Conservation (phyloP, 2,329 filamentous ascomycete species). For the Penicillium sp. region DNA sequence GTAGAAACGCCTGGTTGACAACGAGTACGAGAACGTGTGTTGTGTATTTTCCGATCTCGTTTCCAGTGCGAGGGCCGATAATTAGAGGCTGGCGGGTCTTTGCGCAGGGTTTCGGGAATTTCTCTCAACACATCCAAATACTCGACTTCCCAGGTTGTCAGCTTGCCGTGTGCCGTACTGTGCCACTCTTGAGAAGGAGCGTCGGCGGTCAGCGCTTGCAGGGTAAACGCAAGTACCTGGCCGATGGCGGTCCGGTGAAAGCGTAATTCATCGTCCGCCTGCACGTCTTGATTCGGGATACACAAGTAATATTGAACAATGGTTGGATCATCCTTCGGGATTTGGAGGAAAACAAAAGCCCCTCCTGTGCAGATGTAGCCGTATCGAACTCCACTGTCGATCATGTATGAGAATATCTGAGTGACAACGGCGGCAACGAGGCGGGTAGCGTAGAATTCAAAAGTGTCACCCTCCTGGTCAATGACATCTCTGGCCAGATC, state of each 20-base stretch:
- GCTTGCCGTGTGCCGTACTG: slow-evolving; percentile 15
- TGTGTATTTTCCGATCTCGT: slow-evolving; percentile 16
- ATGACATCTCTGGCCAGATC: slow-evolving; percentile 27
- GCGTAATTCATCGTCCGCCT: slow-evolving; percentile 18
- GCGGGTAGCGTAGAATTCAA: slow-evolving; percentile 25
- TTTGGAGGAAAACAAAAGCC: slow-evolving; percentile 32
- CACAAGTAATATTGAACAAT: slow-evolving; percentile 26
- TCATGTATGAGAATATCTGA: slow-evolving; percentile 34
- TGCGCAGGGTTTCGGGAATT: slow-evolving; percentile 26
- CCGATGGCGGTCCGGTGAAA: slow-evolving; percentile 34
- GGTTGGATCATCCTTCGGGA: slow-evolving; percentile 21
- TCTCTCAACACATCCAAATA: slow-evolving; percentile 21
- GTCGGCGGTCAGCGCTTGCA: slow-evolving; percentile 27
- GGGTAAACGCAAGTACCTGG: slow-evolving; percentile 34
- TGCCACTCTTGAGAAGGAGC: slow-evolving; percentile 26
- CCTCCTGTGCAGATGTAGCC: slow-evolving; percentile 33
- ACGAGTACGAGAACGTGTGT: slow-evolving; percentile 18
- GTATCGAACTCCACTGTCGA: slow-evolving; percentile 21
- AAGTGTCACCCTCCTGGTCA: slow-evolving; percentile 23
- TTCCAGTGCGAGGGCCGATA: slow-evolving; percentile 27
- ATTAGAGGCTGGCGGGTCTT: slow-evolving; percentile 20
- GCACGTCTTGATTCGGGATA: slow-evolving; percentile 27
- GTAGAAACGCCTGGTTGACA: slow-evolving; percentile 15
- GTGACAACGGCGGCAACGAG: slow-evolving; percentile 28
- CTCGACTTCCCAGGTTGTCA: slow-evolving; percentile 26